These are phyloP conservation scores for Yamadazyma insecticola DNA, from an alignment of 805 yeast species.

Conservation along the genomic window DNA sequence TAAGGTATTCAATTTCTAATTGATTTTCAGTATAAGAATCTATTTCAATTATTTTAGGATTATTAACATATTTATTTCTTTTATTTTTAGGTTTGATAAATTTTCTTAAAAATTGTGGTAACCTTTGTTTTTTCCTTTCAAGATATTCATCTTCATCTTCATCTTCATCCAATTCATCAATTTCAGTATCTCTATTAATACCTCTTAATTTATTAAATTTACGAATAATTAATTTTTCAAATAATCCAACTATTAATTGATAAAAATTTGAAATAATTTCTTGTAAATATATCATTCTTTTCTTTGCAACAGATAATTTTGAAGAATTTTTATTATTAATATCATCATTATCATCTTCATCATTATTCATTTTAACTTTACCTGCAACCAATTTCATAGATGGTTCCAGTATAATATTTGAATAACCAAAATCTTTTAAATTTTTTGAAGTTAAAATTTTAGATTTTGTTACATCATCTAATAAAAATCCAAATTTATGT, in stretches of 20 bases:
- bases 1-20: constrained; percentile 16
- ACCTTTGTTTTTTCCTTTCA: constrained; percentile 13
- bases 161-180: constrained; percentile 2
- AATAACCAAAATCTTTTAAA: constrained; percentile 20
- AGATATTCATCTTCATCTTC: constrained; percentile 14
- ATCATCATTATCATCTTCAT: not conserved
- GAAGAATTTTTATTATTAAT: not conserved
- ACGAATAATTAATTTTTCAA: constrained; percentile 6
- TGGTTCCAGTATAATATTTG: constrained; percentile 26
- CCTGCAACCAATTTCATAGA: constrained; percentile 20
- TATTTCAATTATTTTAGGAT: constrained; percentile 6
- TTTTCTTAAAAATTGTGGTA: constrained; percentile 25
- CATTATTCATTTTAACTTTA: too few relatives aligned
- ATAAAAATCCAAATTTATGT: constrained; percentile 6
- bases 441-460: constrained; percentile 8
- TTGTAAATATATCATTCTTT: constrained; percentile 16
- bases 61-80: constrained; percentile 4
- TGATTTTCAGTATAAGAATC: constrained; percentile 16
- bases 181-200: constrained; percentile 1
- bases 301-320: constrained; percentile 15
- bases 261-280: constrained; percentile 15
- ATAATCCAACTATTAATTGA: constrained; percentile 19
- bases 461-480: not conserved
- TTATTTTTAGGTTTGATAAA: constrained; percentile 20
- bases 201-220: constrained; percentile 3